These are phyloP conservation scores for Penicillium olsonii DNA, from an alignment of 2,329 filamentous ascomycete genomes.

Conservation along the genomic window DNA sequence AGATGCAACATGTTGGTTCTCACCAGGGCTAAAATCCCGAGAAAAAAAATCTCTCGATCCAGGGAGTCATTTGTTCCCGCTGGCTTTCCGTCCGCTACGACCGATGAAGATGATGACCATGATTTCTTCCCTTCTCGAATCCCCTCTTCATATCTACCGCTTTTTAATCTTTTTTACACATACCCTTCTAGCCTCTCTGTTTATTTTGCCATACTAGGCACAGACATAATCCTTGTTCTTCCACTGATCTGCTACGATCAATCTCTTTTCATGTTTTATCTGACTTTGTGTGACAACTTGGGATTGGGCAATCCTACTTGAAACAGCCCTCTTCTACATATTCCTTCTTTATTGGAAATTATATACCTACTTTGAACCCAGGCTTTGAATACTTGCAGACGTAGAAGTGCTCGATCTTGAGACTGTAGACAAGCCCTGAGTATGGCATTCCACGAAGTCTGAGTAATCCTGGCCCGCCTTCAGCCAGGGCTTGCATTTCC, in stretches of 20 bases:
- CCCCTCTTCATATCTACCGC: conserved; percentile 10
- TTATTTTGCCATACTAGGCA: conserved; percentile 4
- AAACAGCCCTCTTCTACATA: conserved; percentile 7
- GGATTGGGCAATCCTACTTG: conserved; percentile 3
- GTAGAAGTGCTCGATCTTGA: not conserved
- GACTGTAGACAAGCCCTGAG: not conserved
- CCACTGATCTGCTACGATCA: conserved; percentile 20
- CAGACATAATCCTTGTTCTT: conserved; percentile 6
- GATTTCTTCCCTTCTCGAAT: conserved; percentile 16
- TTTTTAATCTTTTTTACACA: conserved; percentile 23
- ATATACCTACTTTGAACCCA: conserved; percentile 1
- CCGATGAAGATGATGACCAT: conserved; percentile 21
- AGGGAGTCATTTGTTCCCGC: conserved; percentile 9
- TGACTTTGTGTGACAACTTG: conserved; percentile 10
- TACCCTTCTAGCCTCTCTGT: conserved; percentile 17
- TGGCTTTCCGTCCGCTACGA: conserved; percentile 17
- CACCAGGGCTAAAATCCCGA: conserved; percentile 24
- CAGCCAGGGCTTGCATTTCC: conserved; percentile 1
- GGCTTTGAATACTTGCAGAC: not conserved
- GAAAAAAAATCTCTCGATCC: conserved; percentile 11
- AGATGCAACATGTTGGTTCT: conserved; percentile 67
- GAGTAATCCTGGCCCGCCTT: conserved; percentile 3
- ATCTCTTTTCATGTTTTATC: conserved; percentile 17
- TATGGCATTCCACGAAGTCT: conserved; percentile 20
- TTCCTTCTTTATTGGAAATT: conserved; percentile 5